These are phyloP conservation scores for Chrysanthemum lavandulifolium DNA, from an alignment of 129 eudicot species.

Conservation along the genomic window DNA sequence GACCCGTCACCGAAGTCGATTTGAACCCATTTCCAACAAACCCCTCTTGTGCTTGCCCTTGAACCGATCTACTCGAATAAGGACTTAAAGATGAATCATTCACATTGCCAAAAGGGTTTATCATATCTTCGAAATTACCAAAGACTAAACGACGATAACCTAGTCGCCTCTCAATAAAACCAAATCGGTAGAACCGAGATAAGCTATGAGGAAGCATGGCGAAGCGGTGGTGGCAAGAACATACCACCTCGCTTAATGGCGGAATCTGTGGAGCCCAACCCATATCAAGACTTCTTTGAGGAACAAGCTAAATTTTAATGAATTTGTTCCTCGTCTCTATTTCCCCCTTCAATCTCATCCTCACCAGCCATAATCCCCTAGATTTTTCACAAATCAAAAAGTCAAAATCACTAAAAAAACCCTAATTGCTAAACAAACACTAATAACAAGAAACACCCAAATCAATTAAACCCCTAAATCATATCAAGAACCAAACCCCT, in stretches of 20 bases:
- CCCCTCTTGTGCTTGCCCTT: constrained; percentile 47
- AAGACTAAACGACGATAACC: constrained; percentile 70
- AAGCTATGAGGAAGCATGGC: constrained; percentile 52
- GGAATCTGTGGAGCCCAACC: constrained; percentile 48
- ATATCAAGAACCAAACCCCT: constrained; percentile 11
- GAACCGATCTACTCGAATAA: constrained; percentile 40
- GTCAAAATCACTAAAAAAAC: constrained; percentile 26
- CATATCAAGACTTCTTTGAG: constrained; percentile 18
- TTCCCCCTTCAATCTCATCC: constrained; percentile 52
- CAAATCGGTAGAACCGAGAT: constrained; percentile 73
- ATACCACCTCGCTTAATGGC: constrained; percentile 43
- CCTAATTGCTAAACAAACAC: constrained; percentile 22
- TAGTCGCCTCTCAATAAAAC: constrained; percentile 73
- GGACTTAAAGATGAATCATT: constrained; percentile 40
- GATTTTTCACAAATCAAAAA: constrained; percentile 1
- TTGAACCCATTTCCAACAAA: constrained; percentile 43
- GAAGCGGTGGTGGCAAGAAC: constrained; percentile 45
- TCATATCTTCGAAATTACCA: constrained; percentile 62
- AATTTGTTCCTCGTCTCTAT: constrained; percentile 42
- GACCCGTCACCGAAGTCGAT: constrained; percentile 38
- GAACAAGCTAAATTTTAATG: constrained; percentile 9
- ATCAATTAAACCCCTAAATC: no score
- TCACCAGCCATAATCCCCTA: constrained; percentile 27
- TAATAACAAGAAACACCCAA: constrained; percentile 19
- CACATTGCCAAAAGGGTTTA: constrained; percentile 50